Evolutionary conservation across 352 stramenopile species (phyloP).

Genomic region (Phytopythium boreale): DNA sequence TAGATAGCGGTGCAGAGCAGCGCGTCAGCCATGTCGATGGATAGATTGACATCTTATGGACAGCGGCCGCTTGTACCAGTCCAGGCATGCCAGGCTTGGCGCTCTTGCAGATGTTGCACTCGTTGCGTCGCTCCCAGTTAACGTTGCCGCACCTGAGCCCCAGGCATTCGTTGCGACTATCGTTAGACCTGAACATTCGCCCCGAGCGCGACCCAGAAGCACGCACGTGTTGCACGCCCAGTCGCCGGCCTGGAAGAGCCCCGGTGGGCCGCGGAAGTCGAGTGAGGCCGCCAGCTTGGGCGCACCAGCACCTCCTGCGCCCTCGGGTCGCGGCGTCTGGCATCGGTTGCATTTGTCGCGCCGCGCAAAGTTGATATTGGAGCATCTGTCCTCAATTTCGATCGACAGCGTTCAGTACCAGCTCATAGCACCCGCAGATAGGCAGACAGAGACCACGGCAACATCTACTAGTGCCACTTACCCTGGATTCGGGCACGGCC

Average conservation of each 20-base stretch:
- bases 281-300: conserved; percentile 22
- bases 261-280: conserved; percentile 56
- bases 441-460: background rate
- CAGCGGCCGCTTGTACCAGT: conserved; percentile 22
- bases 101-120: conserved; percentile 89
- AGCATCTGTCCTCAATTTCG: conserved; percentile 37
- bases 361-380: conserved; percentile 84
- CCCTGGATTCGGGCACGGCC: conserved; percentile 80
- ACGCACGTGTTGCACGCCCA: conserved; percentile 81
- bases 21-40: background rate
- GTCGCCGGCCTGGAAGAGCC: conserved; percentile 77
- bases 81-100: conserved; percentile 67
- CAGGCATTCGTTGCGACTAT: background rate
- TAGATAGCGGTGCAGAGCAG: background rate
- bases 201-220: background rate
- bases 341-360: conserved; percentile 80
- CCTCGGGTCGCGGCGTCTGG: conserved; percentile 58
- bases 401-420: background rate
- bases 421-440: background rate
- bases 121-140: conserved; percentile 81
- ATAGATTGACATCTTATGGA: too few relatives aligned
- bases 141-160: conserved; percentile 72
- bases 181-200: background rate
- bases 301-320: conserved; percentile 14
- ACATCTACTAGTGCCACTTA: conserved; percentile 11